Evolutionary conservation across 495 filamentous ascomycete species (phyloP).

Genomic region (Cudoniella acicularis): DNA sequence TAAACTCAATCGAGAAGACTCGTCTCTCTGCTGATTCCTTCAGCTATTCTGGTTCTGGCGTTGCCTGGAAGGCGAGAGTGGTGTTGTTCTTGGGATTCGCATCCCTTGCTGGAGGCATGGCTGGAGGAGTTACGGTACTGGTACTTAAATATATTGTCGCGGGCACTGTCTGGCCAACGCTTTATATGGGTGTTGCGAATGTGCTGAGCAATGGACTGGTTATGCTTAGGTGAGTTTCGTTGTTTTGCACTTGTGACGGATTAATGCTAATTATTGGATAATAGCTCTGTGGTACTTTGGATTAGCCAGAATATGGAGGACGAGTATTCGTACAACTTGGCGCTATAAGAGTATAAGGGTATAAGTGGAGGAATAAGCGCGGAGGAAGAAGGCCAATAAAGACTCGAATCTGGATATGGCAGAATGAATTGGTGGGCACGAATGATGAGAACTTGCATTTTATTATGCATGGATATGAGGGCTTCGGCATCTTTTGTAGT

Average conservation of each 20-base stretch:
- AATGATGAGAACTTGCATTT: neutral
- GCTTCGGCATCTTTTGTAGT: slow-evolving; percentile 6
- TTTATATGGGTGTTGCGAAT: slow-evolving; percentile 93
- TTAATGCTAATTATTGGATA: neutral
- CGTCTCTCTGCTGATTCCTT: slow-evolving; percentile 82
- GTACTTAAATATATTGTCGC: slow-evolving; percentile 89
- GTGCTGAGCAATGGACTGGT: slow-evolving; percentile 81
- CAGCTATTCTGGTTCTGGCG: slow-evolving; percentile 78
- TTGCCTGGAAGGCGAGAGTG: slow-evolving; percentile 94
- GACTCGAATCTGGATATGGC: neutral
- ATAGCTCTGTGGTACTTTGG: slow-evolving; percentile 86
- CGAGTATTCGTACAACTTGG: slow-evolving; percentile 94
- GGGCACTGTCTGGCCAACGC: slow-evolving; percentile 71
- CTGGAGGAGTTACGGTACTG: slow-evolving; percentile 84
- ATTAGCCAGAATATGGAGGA: slow-evolving; percentile 99
- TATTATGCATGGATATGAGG: slow-evolving; percentile 5
- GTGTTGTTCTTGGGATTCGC: slow-evolving; percentile 97
- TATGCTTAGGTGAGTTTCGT: slow-evolving; percentile 70
- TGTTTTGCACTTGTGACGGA: neutral
- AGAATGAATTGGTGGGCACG: neutral
- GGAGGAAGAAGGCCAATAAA: neutral
- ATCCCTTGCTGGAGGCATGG: slow-evolving; percentile 87
- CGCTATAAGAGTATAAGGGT: slow-evolving; percentile 53
- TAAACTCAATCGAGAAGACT: slow-evolving; percentile 96
- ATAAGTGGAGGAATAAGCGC: neutral